Conservation (phyloP, 2,329 filamentous ascomycete species). For the Mariannaea sp. region DNA sequence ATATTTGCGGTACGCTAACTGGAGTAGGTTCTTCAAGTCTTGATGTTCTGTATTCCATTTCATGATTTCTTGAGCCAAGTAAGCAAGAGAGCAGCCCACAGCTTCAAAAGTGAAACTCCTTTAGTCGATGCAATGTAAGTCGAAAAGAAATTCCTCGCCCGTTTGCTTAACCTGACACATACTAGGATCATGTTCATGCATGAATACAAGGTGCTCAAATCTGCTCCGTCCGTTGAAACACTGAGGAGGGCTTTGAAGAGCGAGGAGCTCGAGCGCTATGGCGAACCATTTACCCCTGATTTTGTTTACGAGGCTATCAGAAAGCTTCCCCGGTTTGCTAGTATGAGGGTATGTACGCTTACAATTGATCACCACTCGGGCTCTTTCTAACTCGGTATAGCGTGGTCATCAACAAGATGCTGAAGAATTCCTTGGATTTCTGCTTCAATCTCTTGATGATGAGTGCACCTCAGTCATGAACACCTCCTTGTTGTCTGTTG, state of each 20-base stretch:
- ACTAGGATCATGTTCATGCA: slow-evolving; percentile 90
- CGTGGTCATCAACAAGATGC: slow-evolving; percentile 97
- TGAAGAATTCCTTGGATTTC: slow-evolving; percentile 92
- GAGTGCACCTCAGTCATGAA: slow-evolving; percentile 81
- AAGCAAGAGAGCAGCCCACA: slow-evolving; percentile 80
- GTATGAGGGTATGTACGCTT: slow-evolving; percentile 76
- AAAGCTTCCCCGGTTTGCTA: slow-evolving; percentile 82
- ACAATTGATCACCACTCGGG: no score
- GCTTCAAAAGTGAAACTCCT: slow-evolving; percentile 94
- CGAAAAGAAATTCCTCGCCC: background rate
- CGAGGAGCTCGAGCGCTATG: slow-evolving; percentile 85
- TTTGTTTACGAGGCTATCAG: slow-evolving; percentile 95
- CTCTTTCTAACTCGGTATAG: slow-evolving; percentile 47
- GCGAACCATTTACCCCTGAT: slow-evolving; percentile 88
- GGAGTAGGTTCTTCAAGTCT: slow-evolving; percentile 84
- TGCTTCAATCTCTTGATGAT: slow-evolving; percentile 90
- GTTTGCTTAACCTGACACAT: slow-evolving; percentile 7
- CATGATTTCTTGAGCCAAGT: slow-evolving; percentile 92
- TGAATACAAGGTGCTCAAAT: slow-evolving; percentile 86
- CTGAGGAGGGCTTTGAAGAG: slow-evolving; percentile 75
- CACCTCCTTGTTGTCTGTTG: slow-evolving; percentile 38
- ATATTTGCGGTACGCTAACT: slow-evolving; percentile 40
- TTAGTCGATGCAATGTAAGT: slow-evolving; percentile 90
- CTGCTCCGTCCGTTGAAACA: slow-evolving; percentile 74
- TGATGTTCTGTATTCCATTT: slow-evolving; percentile 92